Base-by-base conservation (phyloP, 805 yeast genomes). In the Lipomyces sp. region DNA sequence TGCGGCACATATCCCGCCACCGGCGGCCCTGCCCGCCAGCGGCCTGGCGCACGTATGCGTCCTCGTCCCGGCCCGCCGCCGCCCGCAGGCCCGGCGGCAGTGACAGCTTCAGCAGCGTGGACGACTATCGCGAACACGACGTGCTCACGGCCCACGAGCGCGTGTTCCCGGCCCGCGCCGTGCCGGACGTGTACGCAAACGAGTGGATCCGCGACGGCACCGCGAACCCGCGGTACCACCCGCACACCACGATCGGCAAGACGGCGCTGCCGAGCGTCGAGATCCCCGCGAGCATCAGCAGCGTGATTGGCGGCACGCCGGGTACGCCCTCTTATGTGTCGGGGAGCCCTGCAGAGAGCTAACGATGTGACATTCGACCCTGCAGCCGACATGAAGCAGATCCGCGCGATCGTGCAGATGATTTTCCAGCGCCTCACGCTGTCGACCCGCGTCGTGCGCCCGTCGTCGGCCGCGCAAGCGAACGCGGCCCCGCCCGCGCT, bases 221-320 rank as follows among this genome's bases (percentile, higher is more conserved):
- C 5, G 21, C 28, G 11, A 26, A 45, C 19, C 34, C 49, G 38
- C 39, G 55, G 28, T 49, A 32, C 32, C 57, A 53, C 39, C 51
- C 48, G 10, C 26, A 41, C 31, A 53, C 57, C 4, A 13, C 38
- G n/a, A 39, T 53, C 2, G 57, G 57, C 22, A 45, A 46, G 28
- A 26, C 55, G 16, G 10, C 32, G n/a, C 41, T 53, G 18, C 37
- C 48, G 13, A 39, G 48, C 16, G 38, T 53, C 18, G 40, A 43
- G 22, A 19, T 53, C 3, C 51, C 57, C 4, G 43, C 23, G 19
- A 29, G 38, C 13, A 31, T 53, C 22, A 34, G 21, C n/a, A 22
- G 16, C 4, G 39, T 49, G 31, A 34, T 53, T 36, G 57, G 56
- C 13, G 56, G 56, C 21, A 18, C 40, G 10, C 49, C 55, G 8